phyloP scores from a whole-genome alignment of 306 rosid genomes.

The Vigna reflexopilosa region DNA sequence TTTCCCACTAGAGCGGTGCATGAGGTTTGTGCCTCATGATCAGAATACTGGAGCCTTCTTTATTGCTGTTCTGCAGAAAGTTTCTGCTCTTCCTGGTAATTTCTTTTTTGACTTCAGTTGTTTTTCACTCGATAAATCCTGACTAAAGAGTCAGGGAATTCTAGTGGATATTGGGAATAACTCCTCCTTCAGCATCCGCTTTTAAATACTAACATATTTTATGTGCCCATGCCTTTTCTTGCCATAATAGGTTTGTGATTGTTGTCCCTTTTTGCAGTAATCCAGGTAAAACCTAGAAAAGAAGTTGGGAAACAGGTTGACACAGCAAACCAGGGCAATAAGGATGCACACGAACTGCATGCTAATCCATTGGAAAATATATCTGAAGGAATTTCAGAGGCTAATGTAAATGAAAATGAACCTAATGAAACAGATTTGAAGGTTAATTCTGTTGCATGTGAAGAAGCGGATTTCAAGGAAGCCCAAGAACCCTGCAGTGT shows the following conservation, averaged over 20 bases:
- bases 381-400: slow-evolving; percentile 49
- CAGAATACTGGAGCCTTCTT: slow-evolving; percentile 96
- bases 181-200: slow-evolving; percentile 1
- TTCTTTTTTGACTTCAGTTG: slow-evolving; percentile 33
- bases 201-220: slow-evolving; percentile 5
- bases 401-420: slow-evolving; percentile 56
- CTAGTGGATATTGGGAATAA: slow-evolving; percentile 19
- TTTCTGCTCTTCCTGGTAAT: slow-evolving; percentile 78
- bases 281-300: slow-evolving; percentile 56
- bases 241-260: slow-evolving; percentile 24
- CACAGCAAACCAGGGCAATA: slow-evolving; percentile 47
- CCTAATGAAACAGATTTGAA: slow-evolving; percentile 45
- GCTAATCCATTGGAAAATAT: slow-evolving; percentile 51
- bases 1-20: slow-evolving; percentile 81
- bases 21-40: slow-evolving; percentile 95
- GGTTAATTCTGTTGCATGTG: slow-evolving; percentile 44
- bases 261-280: slow-evolving; percentile 49
- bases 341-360: slow-evolving; percentile 52
- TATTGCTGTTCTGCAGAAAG: slow-evolving; percentile 80
- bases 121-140: slow-evolving; percentile 17
- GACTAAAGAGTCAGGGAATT: slow-evolving; percentile 25
- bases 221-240: not conserved
- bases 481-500: slow-evolving; percentile 46
- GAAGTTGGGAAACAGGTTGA: slow-evolving; percentile 43
- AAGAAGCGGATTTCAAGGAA: slow-evolving; percentile 53